Evolutionary conservation across 768 basidiomycete species (phyloP).

Genomic region (Pleurotus eryngii): DNA sequence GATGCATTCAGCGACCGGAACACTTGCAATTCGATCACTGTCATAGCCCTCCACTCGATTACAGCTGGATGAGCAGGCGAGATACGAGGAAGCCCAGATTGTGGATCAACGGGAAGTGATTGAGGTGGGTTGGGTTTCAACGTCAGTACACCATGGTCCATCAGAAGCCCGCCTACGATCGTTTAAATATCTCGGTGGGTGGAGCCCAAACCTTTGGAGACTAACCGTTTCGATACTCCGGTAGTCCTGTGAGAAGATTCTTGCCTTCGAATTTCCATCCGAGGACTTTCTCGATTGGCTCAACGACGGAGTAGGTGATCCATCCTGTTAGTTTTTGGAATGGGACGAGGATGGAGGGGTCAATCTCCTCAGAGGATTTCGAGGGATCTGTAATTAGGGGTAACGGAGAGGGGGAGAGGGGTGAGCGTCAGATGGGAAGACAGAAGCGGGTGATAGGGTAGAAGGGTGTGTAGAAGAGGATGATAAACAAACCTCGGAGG

Average conservation of each 20-base stretch:
- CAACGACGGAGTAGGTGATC: constrained; percentile 87
- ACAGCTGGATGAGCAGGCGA: constrained; percentile 83
- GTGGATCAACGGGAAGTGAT: constrained; percentile 45
- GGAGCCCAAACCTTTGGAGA: neutral
- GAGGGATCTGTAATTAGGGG: constrained; percentile 1
- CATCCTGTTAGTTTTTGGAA: constrained; percentile 97
- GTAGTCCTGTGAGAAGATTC: constrained; percentile 87
- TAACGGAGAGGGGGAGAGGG: neutral
- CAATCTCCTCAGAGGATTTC: constrained; percentile 19
- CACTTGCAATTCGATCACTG: constrained; percentile 85
- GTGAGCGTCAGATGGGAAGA: neutral
- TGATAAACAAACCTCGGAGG: constrained; percentile 21
- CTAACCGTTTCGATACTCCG: constrained; percentile 91
- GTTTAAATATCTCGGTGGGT: neutral
- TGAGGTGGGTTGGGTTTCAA: constrained; percentile 46
- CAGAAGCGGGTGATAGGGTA: neutral
- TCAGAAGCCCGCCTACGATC: constrained; percentile 75
- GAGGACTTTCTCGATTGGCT: constrained; percentile 74
- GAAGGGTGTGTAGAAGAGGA: neutral
- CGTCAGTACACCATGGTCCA: constrained; percentile 78
- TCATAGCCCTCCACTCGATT: constrained; percentile 95
- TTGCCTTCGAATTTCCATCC: constrained; percentile 80
- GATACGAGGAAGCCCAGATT: constrained; percentile 57
- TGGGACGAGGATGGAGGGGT: constrained; percentile 76
- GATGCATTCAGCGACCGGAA: neutral